A percentile compares a stretch with the other conserved stretches of the same genome.
These are phyloP conservation scores for Macrophomina tecta DNA, from an alignment of 2,329 filamentous ascomycete species.

Conservation along the genomic window DNA sequence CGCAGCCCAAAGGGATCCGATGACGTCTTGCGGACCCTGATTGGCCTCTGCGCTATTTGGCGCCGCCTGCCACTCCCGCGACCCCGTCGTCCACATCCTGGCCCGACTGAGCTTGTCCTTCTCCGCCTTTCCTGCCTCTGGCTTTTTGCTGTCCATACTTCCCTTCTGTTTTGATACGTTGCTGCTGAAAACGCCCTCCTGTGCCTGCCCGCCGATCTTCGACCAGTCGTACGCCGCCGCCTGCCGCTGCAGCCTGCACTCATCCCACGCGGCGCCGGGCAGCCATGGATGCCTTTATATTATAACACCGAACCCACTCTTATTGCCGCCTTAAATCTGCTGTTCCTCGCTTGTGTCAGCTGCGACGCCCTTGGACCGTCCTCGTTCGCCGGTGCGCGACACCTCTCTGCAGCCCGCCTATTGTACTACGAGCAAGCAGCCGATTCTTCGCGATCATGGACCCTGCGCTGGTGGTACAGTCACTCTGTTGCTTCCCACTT, in stretches of 20 bases:
- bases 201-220: background rate
- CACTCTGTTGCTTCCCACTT: background rate
- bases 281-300: constrained; percentile 24
- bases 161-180: background rate
- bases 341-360: background rate
- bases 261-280: constrained; percentile 7
- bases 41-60: background rate
- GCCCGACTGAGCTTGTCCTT: constrained; percentile 10
- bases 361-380: background rate
- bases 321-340: background rate
- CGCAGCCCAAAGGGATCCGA: background rate
- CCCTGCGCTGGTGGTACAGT: constrained; percentile 11
- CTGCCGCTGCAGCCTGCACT: constrained; percentile 10
- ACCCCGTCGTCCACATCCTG: constrained; percentile 15
- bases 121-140: constrained; percentile 18
- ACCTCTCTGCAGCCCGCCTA: background rate
- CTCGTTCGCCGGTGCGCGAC: background rate
- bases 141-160: background rate
- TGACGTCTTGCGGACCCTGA: constrained; percentile 21
- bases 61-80: constrained; percentile 19
- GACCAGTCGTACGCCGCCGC: background rate
- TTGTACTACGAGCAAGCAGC: background rate
- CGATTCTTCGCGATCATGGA: background rate
- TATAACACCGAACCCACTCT: constrained; percentile 2
- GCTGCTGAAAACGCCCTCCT: background rate